phyloP scores from a whole-genome alignment of 176 grass and related monocot species.

The Zea mays region DNA sequence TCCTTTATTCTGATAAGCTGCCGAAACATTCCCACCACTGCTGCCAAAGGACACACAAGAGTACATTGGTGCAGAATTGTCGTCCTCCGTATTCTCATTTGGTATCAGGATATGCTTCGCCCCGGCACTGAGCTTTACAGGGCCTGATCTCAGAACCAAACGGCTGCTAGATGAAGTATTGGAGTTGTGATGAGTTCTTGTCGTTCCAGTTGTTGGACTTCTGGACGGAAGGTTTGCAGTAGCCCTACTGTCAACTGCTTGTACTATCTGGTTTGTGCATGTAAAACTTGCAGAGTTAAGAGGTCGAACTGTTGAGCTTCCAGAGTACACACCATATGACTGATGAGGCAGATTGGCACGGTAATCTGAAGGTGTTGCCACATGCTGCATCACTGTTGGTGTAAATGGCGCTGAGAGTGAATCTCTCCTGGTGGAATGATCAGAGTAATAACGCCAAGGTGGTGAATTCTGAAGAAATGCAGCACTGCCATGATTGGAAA shows the following conservation, averaged over 20 bases:
- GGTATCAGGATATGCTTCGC: slow-evolving; percentile 55
- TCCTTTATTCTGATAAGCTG: slow-evolving; percentile 30
- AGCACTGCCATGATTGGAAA: slow-evolving; percentile 30
- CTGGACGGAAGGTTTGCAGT: slow-evolving; percentile 20
- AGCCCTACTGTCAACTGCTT: slow-evolving; percentile 13
- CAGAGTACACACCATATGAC: slow-evolving; percentile 37
- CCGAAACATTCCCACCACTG: slow-evolving; percentile 11
- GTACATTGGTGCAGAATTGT: slow-evolving; percentile 44
- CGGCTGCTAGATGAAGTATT: slow-evolving; percentile 34
- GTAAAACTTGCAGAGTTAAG: slow-evolving; percentile 4
- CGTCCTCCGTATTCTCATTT: slow-evolving; percentile 35
- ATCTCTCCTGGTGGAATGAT: slow-evolving; percentile 15
- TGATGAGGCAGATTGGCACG: slow-evolving; percentile 31
- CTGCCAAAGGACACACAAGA: slow-evolving; percentile 42
- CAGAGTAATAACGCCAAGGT: slow-evolving; percentile 36
- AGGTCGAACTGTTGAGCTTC: slow-evolving; percentile 31
- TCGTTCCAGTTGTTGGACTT: slow-evolving; percentile 19
- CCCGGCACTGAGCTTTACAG: slow-evolving; percentile 51
- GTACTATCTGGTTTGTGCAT: slow-evolving; percentile 26
- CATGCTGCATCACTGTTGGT: slow-evolving; percentile 24
- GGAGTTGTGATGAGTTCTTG: slow-evolving; percentile 25
- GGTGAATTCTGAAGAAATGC: slow-evolving; percentile 33
- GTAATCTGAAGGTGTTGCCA: slow-evolving; percentile 36
- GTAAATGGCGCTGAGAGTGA: slow-evolving; percentile 23
- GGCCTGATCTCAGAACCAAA: slow-evolving; percentile 38